A percentile compares a stretch with the other conserved stretches of the same genome.
Evolutionary conservation across 2,329 filamentous ascomycete species (phyloP).

Genomic region (Verticillium alfalfae): DNA sequence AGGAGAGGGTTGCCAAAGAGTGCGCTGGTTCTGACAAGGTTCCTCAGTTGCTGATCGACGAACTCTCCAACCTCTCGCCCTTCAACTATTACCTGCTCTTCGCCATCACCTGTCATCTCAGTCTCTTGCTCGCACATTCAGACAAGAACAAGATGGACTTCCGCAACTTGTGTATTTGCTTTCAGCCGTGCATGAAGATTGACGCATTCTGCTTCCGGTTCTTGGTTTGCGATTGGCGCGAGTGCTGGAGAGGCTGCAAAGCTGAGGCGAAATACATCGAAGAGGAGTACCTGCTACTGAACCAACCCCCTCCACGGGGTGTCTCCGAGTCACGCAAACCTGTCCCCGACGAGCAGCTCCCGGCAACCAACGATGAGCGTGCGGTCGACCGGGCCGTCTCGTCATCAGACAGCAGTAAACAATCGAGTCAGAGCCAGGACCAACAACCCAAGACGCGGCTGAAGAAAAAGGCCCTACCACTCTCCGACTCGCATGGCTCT

Average conservation of each 20-base stretch:
- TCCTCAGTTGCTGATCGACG: conserved; percentile 81
- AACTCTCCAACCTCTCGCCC: conserved; percentile 87
- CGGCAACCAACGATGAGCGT: conserved; percentile 12
- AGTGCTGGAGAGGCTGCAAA: conserved; percentile 95
- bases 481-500: conserved; percentile 35
- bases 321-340: conserved; percentile 27
- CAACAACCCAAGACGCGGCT: conserved; percentile 24
- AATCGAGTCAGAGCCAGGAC: conserved; percentile 25
- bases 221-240: conserved; percentile 88
- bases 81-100: conserved; percentile 98
- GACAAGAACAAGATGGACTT: conserved; percentile 99
- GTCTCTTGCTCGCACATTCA: conserved; percentile 81
- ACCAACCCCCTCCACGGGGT: conserved; percentile 50
- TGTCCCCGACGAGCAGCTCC: conserved; percentile 9
- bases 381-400: conserved; percentile 31
- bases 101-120: conserved; percentile 93
- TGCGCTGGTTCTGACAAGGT: conserved; percentile 74
- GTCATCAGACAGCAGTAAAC: conserved; percentile 61
- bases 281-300: conserved; percentile 58
- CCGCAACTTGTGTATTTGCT: conserved; percentile 91
- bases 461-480: conserved; percentile 38
- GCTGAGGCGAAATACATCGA: conserved; percentile 78
- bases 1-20: conserved; percentile 74
- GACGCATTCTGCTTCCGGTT: conserved; percentile 95
- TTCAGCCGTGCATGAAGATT: conserved; percentile 95